These are phyloP conservation scores for Dioscorea cayenensis DNA, from an alignment of 116 monocot genomes.

Conservation along the genomic window DNA sequence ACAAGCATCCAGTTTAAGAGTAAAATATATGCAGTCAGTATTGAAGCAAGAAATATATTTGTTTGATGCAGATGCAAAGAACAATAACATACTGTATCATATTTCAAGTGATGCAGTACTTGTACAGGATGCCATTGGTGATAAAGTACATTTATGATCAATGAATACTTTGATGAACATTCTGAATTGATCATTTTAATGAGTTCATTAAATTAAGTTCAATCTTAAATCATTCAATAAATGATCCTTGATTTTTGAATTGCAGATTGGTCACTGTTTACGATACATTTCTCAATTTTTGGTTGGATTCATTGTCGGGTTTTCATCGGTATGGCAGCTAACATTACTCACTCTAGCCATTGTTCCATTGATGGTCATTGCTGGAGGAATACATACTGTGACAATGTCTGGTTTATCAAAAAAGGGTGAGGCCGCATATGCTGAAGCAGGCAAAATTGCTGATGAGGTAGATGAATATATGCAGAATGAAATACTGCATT, in stretches of 20 bases:
- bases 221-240: background rate
- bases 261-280: conserved; percentile 25
- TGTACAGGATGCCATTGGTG: conserved; percentile 42
- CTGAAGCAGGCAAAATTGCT: conserved; percentile 55
- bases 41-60: conserved; percentile 31
- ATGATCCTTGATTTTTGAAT: background rate
- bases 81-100: conserved; percentile 25
- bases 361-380: conserved; percentile 50
- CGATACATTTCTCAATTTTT: conserved; percentile 49
- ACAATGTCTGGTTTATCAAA: conserved; percentile 43
- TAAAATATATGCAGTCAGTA: conserved; percentile 31
- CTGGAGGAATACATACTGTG: conserved; percentile 49
- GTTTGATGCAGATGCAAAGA: conserved; percentile 29
- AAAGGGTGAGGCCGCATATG: conserved; percentile 52
- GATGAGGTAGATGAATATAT: conserved; percentile 30
- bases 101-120: conserved; percentile 38
- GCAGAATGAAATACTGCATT: too few relatives aligned
- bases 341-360: conserved; percentile 57
- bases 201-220: background rate
- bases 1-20: conserved; percentile 32
- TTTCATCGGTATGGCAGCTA: conserved; percentile 57
- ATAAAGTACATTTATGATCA: conserved; percentile 25
- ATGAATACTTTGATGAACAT: background rate
- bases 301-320: conserved; percentile 51
- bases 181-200: background rate